Percentiles rank a stretch among this genome's conserved stretches.
These are phyloP conservation scores for Chamaecyparis obtusa DNA, from an alignment of 75 land plant genomes.

Conservation along the genomic window DNA sequence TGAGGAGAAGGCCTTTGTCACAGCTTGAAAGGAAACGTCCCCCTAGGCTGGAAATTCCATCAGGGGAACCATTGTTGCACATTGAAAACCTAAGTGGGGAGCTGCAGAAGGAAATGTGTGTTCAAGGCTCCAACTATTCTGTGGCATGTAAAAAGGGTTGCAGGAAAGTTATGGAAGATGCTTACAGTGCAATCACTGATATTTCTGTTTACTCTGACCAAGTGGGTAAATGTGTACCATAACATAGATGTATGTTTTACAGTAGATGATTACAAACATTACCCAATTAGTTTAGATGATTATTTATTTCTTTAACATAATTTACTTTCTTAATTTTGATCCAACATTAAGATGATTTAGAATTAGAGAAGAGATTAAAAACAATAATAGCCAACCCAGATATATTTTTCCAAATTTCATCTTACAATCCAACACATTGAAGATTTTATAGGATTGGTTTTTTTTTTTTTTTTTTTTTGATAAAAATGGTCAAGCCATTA, in stretches of 20 bases:
- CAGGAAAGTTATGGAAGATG: conserved; percentile 31
- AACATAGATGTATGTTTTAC: background rate
- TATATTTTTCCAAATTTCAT: too few species aligned
- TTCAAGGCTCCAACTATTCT: conserved; percentile 25
- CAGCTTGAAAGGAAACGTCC: conserved; percentile 29
- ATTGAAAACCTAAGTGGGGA: background rate
- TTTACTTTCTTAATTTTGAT: too few species aligned
- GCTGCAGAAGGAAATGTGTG: conserved; percentile 13
- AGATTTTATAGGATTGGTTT: background rate
- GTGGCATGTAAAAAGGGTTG: conserved; percentile 37
- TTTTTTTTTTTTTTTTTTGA: too few species aligned
- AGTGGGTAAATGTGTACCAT: conserved; percentile 10
- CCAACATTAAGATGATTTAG: too few species aligned
- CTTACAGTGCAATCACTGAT: conserved; percentile 20
- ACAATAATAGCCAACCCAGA: too few species aligned
- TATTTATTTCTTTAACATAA: too few species aligned
- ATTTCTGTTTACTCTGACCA: conserved; percentile 21
- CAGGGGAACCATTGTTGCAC: background rate
- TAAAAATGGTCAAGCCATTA: too few species aligned
- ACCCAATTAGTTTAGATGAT: too few species aligned
- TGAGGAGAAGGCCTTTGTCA: background rate
- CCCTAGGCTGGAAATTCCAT: conserved; percentile 29
- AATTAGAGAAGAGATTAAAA: too few species aligned
- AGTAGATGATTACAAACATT: too few species aligned
- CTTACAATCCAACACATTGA: background rate